Percentiles rank a stretch among this genome's conserved stretches.
Conservation (phyloP, 1,284 basidiomycete species). For the Tilletia indica region DNA sequence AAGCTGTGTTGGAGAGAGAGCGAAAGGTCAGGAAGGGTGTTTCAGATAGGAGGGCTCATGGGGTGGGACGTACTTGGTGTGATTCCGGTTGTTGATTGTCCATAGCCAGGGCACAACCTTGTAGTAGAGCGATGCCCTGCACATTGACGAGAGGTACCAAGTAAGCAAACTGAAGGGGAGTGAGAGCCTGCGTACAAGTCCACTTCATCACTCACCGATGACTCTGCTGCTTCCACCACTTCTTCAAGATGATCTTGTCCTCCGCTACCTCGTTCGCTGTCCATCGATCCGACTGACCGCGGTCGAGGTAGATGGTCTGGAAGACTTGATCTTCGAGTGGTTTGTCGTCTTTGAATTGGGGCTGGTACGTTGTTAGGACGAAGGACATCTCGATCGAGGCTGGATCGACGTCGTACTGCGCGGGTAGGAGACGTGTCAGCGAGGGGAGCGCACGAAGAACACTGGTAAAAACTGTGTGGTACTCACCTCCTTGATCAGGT, state of each 20-base stretch:
- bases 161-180: no score
- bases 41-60: neutral
- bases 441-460: no score
- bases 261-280: constrained; percentile 62
- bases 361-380: constrained; percentile 63
- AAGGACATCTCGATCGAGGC: constrained; percentile 68
- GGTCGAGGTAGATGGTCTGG: constrained; percentile 68
- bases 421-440: neutral
- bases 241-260: constrained; percentile 63
- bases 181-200: no score
- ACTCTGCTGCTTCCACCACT: constrained; percentile 68
- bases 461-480: neutral
- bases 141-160: constrained; percentile 28
- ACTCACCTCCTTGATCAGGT: constrained; percentile 60
- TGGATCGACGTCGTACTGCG: constrained; percentile 62
- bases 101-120: constrained; percentile 66
- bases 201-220: constrained; percentile 61
- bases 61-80: constrained; percentile 58
- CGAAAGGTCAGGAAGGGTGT: constrained; percentile 46
- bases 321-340: constrained; percentile 62
- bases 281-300: constrained; percentile 62
- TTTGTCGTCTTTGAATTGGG: constrained; percentile 58
- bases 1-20: constrained; percentile 34
- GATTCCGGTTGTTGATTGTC: constrained; percentile 64
- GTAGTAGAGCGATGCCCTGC: constrained; percentile 58